A percentile compares a stretch with the other conserved stretches of the same genome.
Conservation (phyloP, 1,284 basidiomycete species). For the Ceratobasidium sp. region DNA sequence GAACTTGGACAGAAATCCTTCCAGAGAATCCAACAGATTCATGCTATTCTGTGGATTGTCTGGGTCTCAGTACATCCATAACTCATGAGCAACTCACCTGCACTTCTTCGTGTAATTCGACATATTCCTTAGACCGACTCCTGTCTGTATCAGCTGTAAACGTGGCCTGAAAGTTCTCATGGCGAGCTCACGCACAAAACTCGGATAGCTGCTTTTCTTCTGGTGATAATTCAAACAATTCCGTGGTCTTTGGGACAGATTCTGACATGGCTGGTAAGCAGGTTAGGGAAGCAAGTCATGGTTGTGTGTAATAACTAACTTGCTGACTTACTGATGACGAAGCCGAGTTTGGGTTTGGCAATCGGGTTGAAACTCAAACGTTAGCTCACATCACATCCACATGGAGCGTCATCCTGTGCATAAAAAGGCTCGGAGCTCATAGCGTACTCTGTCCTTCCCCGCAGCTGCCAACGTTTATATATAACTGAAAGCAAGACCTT, state of each 20-base stretch:
- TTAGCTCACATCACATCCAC: not conserved
- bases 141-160: constrained; percentile 46
- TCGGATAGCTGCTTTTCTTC: constrained; percentile 23
- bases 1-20: constrained; percentile 92
- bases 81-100: constrained; percentile 51
- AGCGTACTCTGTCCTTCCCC: no score
- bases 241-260: not conserved
- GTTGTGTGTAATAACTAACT: not conserved
- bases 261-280: constrained; percentile 15
- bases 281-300: not conserved
- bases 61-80: constrained; percentile 24
- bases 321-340: constrained; percentile 23
- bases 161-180: not conserved
- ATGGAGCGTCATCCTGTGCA: not conserved
- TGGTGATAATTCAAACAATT: constrained; percentile 4
- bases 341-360: not conserved
- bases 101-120: constrained; percentile 85
- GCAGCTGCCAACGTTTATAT: no score
- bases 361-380: not conserved
- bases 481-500: no score
- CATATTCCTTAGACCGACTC: constrained; percentile 69
- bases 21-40: constrained; percentile 80
- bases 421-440: no score
- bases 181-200: constrained; percentile 20
- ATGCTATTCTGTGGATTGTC: constrained; percentile 65